Evolutionary conservation across 257 asterid genomes (phyloP), one percentile per base, ranked within the genome.

Genomic region (Apocynum venetum): DNA sequence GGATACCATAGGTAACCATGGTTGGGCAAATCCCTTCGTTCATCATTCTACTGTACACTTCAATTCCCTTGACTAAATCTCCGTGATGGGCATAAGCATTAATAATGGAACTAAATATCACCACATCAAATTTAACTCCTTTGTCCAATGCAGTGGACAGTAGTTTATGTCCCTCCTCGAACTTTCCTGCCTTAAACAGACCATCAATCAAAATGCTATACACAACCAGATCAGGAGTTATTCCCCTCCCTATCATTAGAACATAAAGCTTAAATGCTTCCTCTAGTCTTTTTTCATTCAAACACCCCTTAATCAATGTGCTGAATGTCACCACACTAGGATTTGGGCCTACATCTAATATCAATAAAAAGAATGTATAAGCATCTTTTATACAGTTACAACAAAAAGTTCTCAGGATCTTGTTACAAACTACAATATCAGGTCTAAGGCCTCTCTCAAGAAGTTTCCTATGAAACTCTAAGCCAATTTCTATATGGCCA

Each of bases 241-340:
- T 74, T 61, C 84, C 85, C 53, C 55, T 73, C 66, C 77, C 80
- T 20, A 76, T 76, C 88, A 84, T 84, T 48, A 82, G 40, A 64
- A 19, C 76, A 75, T 84, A 86, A 20, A 80, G 80, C 77, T 76
- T 76, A 77, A 82, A 82, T 70, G 90, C 87, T 74, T 84, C 83
- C 4, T 72, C 85, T 63, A 80, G 55, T 56, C 74, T 84, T 76
- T 73, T 71, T 59, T 80, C 88, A 71, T 85, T 82, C 70, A 83
- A 78, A 56, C 49, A 86, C 4, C 78, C 74, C 73, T 84, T 71
- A 46, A 84, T 82, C 72, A 84, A n/a, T 4, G 83, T 80, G 85
- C 83, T 84, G 79, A 86, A 86, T 0, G 90, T 86, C 83, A 84
- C 90, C 56, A 84, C 76, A 77, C 63, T 84, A 4, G 90, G 88